phyloP scores from a whole-genome alignment of 1,139 yeast species.

The Pneumocystis jirovecii region DNA sequence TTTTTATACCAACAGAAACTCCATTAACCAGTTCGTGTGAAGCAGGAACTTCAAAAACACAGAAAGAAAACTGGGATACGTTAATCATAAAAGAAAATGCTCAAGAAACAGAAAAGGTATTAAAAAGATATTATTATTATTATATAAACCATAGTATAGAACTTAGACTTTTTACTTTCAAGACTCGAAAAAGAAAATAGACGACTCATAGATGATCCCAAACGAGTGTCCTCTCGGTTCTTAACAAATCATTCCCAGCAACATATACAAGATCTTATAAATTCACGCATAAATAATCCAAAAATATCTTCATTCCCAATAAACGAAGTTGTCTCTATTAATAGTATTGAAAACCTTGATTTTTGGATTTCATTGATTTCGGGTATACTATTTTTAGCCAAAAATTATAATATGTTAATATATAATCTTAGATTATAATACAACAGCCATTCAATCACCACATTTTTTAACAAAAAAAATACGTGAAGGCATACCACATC shows the following conservation, averaged over 20 bases:
- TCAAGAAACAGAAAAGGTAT: neutral
- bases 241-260: neutral
- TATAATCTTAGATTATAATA: slow-evolving; percentile 22
- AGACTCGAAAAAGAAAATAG: slow-evolving; percentile 15
- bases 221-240: neutral
- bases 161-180: slow-evolving; percentile 12
- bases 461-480: slow-evolving; percentile 19
- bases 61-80: neutral
- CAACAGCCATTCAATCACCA: slow-evolving; percentile 23
- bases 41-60: neutral
- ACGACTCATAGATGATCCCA: slow-evolving; percentile 13
- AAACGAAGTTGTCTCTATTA: neutral
- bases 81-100: neutral
- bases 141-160: neutral
- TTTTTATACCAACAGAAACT: neutral
- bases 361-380: neutral
- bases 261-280: neutral
- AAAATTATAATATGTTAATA: neutral
- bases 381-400: neutral
- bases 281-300: neutral
- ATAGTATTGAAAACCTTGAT: neutral
- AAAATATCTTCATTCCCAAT: neutral
- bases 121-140: neutral
- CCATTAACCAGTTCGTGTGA: slow-evolving; percentile 2
- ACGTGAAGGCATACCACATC: slow-evolving; percentile 28